Evolutionary conservation across 345 rosid genomes (phyloP).

Genomic region (Camelina hispida): DNA sequence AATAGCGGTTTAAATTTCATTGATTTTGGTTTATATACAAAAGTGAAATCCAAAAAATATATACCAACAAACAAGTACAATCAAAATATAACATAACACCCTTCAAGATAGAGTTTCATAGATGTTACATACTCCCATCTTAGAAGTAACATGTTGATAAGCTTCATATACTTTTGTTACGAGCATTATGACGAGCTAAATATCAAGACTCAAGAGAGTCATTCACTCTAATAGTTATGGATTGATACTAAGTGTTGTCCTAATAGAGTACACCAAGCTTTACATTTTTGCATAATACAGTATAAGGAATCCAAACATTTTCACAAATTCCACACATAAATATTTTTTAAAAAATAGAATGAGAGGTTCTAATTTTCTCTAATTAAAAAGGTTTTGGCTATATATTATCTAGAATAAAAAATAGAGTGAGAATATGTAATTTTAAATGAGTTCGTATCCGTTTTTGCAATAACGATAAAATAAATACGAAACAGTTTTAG

Average conservation of each 20-base stretch:
- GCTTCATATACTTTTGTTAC: no score
- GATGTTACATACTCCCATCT: no score
- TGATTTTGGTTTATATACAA: neutral
- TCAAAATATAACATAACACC: no score
- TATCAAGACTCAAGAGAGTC: no score
- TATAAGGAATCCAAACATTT: neutral
- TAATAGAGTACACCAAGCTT: neutral
- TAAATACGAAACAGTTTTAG: neutral
- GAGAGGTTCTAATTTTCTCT: neutral
- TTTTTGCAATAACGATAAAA: constrained; percentile 15
- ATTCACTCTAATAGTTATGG: no score
- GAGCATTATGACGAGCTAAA: neutral
- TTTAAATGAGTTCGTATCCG: neutral
- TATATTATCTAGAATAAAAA: neutral
- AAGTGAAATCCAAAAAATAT: no score
- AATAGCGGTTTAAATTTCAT: neutral
- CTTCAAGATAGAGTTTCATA: no score
- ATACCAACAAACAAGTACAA: no score
- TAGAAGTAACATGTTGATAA: no score
- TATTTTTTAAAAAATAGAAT: no score
- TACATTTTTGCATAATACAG: neutral
- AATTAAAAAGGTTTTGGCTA: neutral
- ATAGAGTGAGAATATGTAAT: neutral
- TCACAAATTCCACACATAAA: neutral
- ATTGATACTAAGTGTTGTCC: neutral